Evolutionary conservation across 2,329 filamentous ascomycete genomes (phyloP).

Genomic region (Ceratocystis ficicola): DNA sequence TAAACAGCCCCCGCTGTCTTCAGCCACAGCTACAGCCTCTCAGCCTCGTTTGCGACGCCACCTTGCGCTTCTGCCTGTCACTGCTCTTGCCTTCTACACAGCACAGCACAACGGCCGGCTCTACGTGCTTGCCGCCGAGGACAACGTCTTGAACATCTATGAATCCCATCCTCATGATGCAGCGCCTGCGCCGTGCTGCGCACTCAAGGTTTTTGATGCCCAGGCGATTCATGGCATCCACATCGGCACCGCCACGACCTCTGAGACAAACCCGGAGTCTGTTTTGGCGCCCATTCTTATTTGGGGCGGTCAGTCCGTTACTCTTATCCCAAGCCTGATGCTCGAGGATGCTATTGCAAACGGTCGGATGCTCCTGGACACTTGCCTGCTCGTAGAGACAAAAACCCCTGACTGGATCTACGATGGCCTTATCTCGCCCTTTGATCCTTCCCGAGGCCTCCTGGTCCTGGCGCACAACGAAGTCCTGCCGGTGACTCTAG

Average conservation of each 20-base stretch:
- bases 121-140: slow-evolving; percentile 48
- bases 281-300: slow-evolving; percentile 37
- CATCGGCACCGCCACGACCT: slow-evolving; percentile 28
- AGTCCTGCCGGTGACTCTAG: slow-evolving; percentile 42
- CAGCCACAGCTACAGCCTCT: neutral
- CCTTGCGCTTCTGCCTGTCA: slow-evolving; percentile 38
- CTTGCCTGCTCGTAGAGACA: slow-evolving; percentile 3
- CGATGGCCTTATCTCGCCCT: slow-evolving; percentile 46
- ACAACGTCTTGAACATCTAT: slow-evolving; percentile 46
- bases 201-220: slow-evolving; percentile 46
- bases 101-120: slow-evolving; percentile 25
- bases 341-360: slow-evolving; percentile 25
- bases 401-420: slow-evolving; percentile 64
- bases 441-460: slow-evolving; percentile 36
- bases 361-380: slow-evolving; percentile 1
- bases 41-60: slow-evolving; percentile 21
- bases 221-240: slow-evolving; percentile 64
- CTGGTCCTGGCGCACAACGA: slow-evolving; percentile 83
- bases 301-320: slow-evolving; percentile 58
- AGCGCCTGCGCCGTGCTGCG: slow-evolving; percentile 31
- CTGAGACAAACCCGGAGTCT: neutral
- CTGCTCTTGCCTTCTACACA: slow-evolving; percentile 44
- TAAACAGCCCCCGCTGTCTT: neutral
- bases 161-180: slow-evolving; percentile 27
- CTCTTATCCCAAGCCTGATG: slow-evolving; percentile 27